Percentiles rank a stretch among this genome's conserved stretches.
Conservation (phyloP, 768 basidiomycete genomes). For the Suillus subaureus region DNA sequence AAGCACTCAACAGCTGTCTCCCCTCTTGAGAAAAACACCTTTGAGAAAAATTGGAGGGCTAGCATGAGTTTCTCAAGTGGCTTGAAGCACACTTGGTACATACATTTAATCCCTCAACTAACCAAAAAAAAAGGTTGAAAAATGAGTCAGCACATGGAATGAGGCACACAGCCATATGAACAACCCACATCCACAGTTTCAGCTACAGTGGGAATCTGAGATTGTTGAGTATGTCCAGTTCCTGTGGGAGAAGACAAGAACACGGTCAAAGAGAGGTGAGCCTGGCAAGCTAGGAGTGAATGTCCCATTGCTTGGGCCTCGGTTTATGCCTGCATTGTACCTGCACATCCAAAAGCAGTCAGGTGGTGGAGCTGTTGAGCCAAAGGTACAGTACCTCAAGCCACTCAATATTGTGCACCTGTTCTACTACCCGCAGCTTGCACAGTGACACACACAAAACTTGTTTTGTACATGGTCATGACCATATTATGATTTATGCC, state of each 20-base stretch:
- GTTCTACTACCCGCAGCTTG: too few relatives aligned
- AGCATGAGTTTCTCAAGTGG: background rate
- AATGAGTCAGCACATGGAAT: constrained; percentile 3
- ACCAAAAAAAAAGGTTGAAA: constrained; percentile 6
- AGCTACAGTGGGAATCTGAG: constrained; percentile 25
- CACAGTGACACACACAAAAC: too few relatives aligned
- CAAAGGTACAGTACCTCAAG: background rate
- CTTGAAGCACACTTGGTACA: background rate
- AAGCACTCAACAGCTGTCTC: background rate
- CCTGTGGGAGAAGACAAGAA: constrained; percentile 12
- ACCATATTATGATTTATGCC: too few relatives aligned
- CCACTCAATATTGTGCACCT: background rate
- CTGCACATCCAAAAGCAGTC: constrained; percentile 9
- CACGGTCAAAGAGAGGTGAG: constrained; percentile 7
- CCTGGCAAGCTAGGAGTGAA: constrained; percentile 2
- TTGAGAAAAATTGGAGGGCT: constrained; percentile 7
- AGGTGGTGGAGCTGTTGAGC: background rate
- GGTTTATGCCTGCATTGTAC: constrained; percentile 22
- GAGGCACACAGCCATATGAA: constrained; percentile 2
- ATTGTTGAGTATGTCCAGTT: constrained; percentile 22
- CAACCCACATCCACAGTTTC: constrained; percentile 5
- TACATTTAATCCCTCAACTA: background rate
- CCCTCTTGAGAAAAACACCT: background rate
- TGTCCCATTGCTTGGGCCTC: constrained; percentile 24
- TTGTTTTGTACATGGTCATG: too few relatives aligned